Conservation (phyloP, 192 early-diverging fungal genomes). For the Hyaloraphidium curvatum region DNA sequence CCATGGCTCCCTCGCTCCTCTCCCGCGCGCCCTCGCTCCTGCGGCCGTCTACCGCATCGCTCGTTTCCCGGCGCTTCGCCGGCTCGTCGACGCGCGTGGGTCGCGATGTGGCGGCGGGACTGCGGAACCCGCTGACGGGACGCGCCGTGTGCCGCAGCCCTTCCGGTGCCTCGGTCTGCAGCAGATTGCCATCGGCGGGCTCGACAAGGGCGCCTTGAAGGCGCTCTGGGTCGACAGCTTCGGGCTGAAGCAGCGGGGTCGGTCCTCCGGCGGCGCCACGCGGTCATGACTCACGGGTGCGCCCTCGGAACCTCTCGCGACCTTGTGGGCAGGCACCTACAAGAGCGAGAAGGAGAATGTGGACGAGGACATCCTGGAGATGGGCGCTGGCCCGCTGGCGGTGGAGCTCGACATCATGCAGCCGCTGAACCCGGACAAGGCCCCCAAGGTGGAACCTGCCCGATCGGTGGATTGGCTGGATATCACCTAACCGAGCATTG, state of each 20-base stretch:
- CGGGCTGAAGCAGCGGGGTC: background rate
- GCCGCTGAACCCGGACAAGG: background rate
- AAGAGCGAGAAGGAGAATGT: slow-evolving; percentile 4
- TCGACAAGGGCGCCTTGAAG: background rate
- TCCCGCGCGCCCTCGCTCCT: too few species aligned
- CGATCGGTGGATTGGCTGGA: background rate
- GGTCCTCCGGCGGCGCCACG: background rate
- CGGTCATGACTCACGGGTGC: background rate
- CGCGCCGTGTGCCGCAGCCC: background rate
- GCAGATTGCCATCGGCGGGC: slow-evolving; percentile 2
- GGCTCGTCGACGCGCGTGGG: too few species aligned
- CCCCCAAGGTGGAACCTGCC: background rate
- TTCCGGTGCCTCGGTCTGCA: background rate
- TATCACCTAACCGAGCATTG: background rate
- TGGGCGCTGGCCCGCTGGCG: background rate
- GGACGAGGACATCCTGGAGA: slow-evolving; percentile 2
- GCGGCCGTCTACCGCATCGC: too few species aligned
- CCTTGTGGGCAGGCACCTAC: background rate
- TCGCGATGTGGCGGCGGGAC: too few species aligned
- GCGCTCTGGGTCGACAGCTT: slow-evolving; percentile 2
- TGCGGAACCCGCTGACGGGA: too few species aligned
- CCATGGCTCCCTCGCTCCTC: too few species aligned
- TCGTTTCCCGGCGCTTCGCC: too few species aligned
- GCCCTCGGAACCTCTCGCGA: background rate
- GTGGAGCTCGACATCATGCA: slow-evolving; percentile 2